Evolutionary conservation across 2,329 filamentous ascomycete genomes (phyloP), one percentile per base, ranked within the genome.

Genomic region (Huntiella abstrusa): DNA sequence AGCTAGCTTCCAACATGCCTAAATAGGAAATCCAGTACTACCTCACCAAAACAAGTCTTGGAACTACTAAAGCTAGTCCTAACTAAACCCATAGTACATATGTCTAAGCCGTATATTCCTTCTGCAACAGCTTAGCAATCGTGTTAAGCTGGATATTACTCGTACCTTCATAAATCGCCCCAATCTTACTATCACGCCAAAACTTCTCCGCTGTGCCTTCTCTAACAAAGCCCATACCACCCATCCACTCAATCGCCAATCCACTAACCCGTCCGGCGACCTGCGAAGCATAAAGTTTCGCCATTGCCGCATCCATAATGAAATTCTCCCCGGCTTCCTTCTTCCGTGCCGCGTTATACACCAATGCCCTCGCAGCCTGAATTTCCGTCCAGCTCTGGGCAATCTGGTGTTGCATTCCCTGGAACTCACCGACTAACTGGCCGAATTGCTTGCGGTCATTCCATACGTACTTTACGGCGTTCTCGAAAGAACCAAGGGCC

Each of bases 361-460:
- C 86, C 16, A 98, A 71, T 6, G 86, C 85, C 43, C 91, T 78
- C 1, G 91, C 91, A 28, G 91, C 91, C 47, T 77, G 70, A 58
- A 98, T 95, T 62, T 98, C 91, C 17, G 82, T 84, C 67, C 88
- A 96, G 1, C 86, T 81, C 65, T 98, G 91, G 2, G 91, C 91
- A 52, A 98, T 80, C 68, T 98, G 91, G 68, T 95, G 87, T 67
- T 96, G 88, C 91, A 98, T 96, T 57, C 86, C 87, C 66, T 98
- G 91, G 73, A 98, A 98, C 61, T 92, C 83, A 57, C 91, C 91
- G 50, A 98, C 80, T 46, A 93, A 74, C 59, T 84, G 72, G 54
- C 91, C 88, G 59, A 98, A 98, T 67, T 98, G 91, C 68, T 84
- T 86, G 57, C 91, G 83, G 68, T 98, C 91, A 64, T 96, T 96